These are phyloP conservation scores for Plasmodium yoelii DNA, from an alignment of 169 alveolate genomes.

Conservation along the genomic window DNA sequence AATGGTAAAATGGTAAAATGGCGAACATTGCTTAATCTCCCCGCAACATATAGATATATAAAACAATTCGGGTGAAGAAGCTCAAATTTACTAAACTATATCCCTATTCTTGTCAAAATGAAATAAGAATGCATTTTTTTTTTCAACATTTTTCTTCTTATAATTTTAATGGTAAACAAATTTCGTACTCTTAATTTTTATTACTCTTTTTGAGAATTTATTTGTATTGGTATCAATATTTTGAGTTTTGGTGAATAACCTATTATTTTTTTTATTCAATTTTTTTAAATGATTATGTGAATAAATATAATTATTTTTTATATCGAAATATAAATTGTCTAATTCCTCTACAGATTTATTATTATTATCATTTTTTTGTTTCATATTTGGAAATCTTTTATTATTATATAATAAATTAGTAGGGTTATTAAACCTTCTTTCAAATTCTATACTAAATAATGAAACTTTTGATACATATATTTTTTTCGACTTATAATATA, in stretches of 20 bases:
- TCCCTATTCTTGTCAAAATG: too few species aligned
- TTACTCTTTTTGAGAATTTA: neutral
- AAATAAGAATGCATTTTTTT: neutral
- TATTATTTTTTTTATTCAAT: neutral
- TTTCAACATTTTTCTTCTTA: neutral
- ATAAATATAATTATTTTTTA: neutral
- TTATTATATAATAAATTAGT: neutral
- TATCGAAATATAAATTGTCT: neutral
- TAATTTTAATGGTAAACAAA: neutral
- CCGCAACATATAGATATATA: too few species aligned
- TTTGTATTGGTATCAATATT: neutral
- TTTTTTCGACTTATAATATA: conserved; percentile 23
- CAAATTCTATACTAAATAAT: conserved; percentile 14
- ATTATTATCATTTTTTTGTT: neutral
- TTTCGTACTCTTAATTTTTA: neutral
- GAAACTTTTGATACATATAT: conserved; percentile 27
- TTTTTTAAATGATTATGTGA: neutral
- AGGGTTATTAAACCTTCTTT: neutral
- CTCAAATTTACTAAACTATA: too few species aligned
- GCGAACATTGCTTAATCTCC: too few species aligned
- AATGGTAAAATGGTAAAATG: too few species aligned
- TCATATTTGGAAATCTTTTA: neutral
- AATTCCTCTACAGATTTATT: neutral
- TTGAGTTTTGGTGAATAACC: neutral
- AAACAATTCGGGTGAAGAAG: too few species aligned